A percentile compares a stretch with the other conserved stretches of the same genome.
These are phyloP conservation scores for Plectosphaerella sp. DNA, from an alignment of 2,329 filamentous ascomycete species.

Conservation along the genomic window DNA sequence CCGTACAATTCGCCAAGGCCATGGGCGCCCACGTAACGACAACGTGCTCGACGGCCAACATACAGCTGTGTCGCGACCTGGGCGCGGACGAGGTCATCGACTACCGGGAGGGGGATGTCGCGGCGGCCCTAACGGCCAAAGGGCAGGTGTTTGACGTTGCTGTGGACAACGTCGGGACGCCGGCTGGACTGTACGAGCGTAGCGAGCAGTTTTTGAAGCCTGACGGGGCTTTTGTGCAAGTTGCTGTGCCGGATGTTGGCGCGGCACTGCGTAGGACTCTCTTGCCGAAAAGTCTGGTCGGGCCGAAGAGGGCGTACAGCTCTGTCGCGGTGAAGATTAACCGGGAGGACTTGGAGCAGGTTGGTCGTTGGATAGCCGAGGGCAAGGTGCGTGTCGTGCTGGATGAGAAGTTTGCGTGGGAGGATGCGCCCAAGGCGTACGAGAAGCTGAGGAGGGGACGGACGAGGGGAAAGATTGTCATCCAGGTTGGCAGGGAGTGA, in stretches of 20 bases:
- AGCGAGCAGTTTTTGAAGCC: slow-evolving; percentile 13
- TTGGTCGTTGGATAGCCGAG: slow-evolving; percentile 17
- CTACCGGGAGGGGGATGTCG: slow-evolving; percentile 17
- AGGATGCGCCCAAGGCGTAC: slow-evolving; percentile 16
- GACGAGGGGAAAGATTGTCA: slow-evolving; percentile 18
- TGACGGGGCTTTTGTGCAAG: slow-evolving; percentile 14
- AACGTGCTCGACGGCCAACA: slow-evolving; percentile 26
- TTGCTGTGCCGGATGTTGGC: slow-evolving; percentile 7
- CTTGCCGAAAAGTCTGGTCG: slow-evolving; percentile 11
- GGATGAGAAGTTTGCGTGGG: slow-evolving; percentile 14
- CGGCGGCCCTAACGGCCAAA: slow-evolving; percentile 8
- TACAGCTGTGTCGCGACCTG: slow-evolving; percentile 21
- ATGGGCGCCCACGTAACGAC: slow-evolving; percentile 25
- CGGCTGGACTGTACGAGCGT: slow-evolving; percentile 13
- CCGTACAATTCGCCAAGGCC: slow-evolving; percentile 30
- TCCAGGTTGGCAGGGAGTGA: slow-evolving; percentile 1
- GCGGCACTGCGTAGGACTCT: slow-evolving; percentile 4
- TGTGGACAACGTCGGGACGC: slow-evolving; percentile 18
- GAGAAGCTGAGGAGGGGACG: slow-evolving; percentile 11
- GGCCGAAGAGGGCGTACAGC: not conserved
- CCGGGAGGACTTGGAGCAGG: slow-evolving; percentile 3
- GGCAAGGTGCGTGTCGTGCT: slow-evolving; percentile 16
- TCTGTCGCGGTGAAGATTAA: not conserved
- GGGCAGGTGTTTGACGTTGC: slow-evolving; percentile 15
- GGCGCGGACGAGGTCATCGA: slow-evolving; percentile 32